Conservation (phyloP, 306 rosid species). For the Quercus suber region DNA sequence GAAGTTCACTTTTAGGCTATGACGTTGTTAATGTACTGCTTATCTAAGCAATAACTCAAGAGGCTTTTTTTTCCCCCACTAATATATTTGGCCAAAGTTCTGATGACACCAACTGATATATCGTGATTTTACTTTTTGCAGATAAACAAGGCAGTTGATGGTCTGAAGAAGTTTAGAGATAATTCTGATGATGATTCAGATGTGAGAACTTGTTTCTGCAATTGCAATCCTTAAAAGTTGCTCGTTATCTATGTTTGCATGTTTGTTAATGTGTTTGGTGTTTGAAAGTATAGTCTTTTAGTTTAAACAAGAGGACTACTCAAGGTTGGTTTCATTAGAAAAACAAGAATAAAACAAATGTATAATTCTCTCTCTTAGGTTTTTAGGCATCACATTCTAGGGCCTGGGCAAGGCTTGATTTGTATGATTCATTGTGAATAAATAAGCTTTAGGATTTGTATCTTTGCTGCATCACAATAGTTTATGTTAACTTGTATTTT, state of each 20-base stretch:
- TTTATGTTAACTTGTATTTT: background rate
- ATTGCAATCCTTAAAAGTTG: constrained; percentile 13
- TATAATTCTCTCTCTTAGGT: too few relatives aligned
- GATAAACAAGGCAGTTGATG: constrained; percentile 49
- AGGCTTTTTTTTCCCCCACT: background rate
- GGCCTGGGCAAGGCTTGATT: background rate
- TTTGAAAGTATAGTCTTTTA: background rate
- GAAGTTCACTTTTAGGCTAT: background rate
- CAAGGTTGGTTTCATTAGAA: background rate
- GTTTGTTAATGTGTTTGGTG: background rate
- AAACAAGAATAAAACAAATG: background rate
- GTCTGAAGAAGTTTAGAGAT: constrained; percentile 43
- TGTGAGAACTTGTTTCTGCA: constrained; percentile 38
- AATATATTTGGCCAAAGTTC: too few relatives aligned
- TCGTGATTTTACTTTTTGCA: constrained; percentile 2
- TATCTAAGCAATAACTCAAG: background rate
- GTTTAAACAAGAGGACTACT: background rate
- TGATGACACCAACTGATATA: too few relatives aligned
- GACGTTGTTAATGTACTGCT: background rate
- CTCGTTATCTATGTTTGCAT: background rate
- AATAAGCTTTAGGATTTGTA: too few relatives aligned
- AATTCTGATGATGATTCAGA: constrained; percentile 60
- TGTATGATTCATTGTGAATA: background rate
- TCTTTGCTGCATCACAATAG: background rate
- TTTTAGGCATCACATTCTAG: too few relatives aligned